Evolutionary conservation across 345 rosid genomes (phyloP).

Genomic region (Raphanus sativus): DNA sequence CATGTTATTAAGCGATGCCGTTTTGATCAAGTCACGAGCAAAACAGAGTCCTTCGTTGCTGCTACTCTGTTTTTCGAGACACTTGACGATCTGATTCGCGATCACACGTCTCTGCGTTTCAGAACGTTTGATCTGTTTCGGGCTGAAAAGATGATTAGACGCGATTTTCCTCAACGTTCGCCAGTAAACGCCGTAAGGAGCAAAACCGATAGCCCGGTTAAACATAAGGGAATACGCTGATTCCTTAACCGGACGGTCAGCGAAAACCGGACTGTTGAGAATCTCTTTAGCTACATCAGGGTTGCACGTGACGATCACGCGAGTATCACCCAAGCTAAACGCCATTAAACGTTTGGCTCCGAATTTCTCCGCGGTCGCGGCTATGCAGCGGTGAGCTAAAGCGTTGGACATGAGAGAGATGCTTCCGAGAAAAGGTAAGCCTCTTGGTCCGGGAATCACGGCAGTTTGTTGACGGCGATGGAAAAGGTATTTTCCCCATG

Average conservation of each 20-base stretch:
- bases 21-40: conserved; percentile 55
- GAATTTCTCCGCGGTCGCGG: conserved; percentile 49
- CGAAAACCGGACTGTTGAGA: conserved; percentile 61
- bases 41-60: conserved; percentile 17
- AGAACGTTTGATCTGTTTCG: conserved; percentile 53
- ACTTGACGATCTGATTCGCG: conserved; percentile 51
- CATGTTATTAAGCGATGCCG: conserved; percentile 71
- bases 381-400: conserved; percentile 62
- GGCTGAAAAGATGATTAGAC: conserved; percentile 59
- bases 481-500: conserved; percentile 63
- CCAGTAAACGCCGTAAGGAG: conserved; percentile 78
- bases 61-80: conserved; percentile 22
- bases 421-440: conserved; percentile 66
- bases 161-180: conserved; percentile 64
- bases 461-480: conserved; percentile 15
- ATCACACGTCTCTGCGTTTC: conserved; percentile 49
- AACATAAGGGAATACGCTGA: conserved; percentile 74
- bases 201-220: conserved; percentile 74
- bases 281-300: conserved; percentile 71
- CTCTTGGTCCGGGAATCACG: conserved; percentile 71
- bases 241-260: conserved; percentile 77
- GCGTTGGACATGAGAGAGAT: conserved; percentile 59
- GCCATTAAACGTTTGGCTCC: conserved; percentile 69
- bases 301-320: conserved; percentile 62
- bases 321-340: conserved; percentile 68